phyloP scores from a whole-genome alignment of 805 yeast genomes.

The Candida pini region DNA sequence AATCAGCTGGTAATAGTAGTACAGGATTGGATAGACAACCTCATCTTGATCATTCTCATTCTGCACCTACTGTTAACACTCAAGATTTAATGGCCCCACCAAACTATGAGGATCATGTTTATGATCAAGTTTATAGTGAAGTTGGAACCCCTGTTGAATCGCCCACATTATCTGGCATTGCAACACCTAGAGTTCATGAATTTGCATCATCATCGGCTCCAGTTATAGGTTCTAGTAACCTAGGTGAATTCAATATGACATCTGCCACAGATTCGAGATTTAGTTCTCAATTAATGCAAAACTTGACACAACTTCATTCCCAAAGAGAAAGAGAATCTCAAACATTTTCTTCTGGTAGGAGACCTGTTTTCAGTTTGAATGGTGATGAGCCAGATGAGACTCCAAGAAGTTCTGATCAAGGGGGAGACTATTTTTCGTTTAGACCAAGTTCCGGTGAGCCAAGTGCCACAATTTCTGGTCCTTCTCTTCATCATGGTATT shows the following conservation, averaged over 20 bases:
- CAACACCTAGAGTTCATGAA: slow-evolving; percentile 8
- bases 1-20: not conserved
- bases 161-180: slow-evolving; percentile 36
- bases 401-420: not conserved
- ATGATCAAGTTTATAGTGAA: slow-evolving; percentile 74
- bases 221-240: slow-evolving; percentile 1
- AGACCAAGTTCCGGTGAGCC: not conserved
- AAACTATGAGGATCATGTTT: slow-evolving; percentile 71
- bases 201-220: slow-evolving; percentile 3
- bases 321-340: slow-evolving; percentile 40
- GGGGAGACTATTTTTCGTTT: slow-evolving; percentile 1
- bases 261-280: slow-evolving; percentile 20
- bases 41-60: not conserved
- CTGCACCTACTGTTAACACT: slow-evolving; percentile 17
- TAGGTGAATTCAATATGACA: slow-evolving; percentile 22
- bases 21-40: not conserved
- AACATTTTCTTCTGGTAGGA: slow-evolving; percentile 5
- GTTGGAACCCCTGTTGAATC: slow-evolving; percentile 43
- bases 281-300: slow-evolving; percentile 39
- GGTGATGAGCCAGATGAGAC: slow-evolving; percentile 4
- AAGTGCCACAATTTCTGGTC: slow-evolving; percentile 15
- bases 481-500: slow-evolving; percentile 17
- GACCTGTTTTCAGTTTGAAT: slow-evolving; percentile 26
- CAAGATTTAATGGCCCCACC: slow-evolving; percentile 74
- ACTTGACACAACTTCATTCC: slow-evolving; percentile 43